phyloP scores from a whole-genome alignment of 768 basidiomycete genomes.

The Calvatia gigantea region DNA sequence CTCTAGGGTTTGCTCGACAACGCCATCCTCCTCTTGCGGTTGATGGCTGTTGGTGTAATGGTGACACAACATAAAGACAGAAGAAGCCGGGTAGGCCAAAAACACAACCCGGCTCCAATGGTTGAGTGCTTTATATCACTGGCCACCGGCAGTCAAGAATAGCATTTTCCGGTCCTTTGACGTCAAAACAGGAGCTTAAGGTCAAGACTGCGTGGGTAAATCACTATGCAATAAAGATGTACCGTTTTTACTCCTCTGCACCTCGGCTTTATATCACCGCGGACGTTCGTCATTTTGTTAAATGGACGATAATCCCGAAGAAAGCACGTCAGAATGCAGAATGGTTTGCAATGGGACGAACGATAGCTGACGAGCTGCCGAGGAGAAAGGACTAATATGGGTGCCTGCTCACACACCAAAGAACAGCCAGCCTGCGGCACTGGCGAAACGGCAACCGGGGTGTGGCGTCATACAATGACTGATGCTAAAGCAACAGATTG shows the following conservation, averaged over 20 bases:
- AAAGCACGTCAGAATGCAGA: too few species aligned
- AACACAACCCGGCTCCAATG: background rate
- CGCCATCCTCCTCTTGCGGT: background rate
- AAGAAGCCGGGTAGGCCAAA: background rate
- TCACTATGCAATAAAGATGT: background rate
- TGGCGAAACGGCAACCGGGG: too few species aligned
- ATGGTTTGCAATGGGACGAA: too few species aligned
- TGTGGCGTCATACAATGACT: too few species aligned
- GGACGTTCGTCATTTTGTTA: background rate
- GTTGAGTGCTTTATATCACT: background rate
- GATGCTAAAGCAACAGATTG: too few species aligned
- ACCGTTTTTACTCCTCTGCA: background rate
- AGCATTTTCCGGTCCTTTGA: background rate
- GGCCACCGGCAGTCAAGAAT: background rate
- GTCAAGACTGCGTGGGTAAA: background rate
- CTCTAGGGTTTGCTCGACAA: background rate
- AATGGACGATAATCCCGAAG: background rate
- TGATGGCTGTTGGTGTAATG: background rate
- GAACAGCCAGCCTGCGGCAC: too few species aligned
- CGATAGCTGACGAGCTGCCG: too few species aligned
- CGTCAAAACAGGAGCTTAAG: background rate
- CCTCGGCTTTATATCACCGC: background rate
- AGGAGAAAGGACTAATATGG: too few species aligned
- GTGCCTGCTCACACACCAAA: too few species aligned
- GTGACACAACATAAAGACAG: background rate